Percentiles rank a stretch among this genome's conserved stretches.
phyloP scores from a whole-genome alignment of 768 basidiomycete genomes.

The Hemileccinum impolitum region DNA sequence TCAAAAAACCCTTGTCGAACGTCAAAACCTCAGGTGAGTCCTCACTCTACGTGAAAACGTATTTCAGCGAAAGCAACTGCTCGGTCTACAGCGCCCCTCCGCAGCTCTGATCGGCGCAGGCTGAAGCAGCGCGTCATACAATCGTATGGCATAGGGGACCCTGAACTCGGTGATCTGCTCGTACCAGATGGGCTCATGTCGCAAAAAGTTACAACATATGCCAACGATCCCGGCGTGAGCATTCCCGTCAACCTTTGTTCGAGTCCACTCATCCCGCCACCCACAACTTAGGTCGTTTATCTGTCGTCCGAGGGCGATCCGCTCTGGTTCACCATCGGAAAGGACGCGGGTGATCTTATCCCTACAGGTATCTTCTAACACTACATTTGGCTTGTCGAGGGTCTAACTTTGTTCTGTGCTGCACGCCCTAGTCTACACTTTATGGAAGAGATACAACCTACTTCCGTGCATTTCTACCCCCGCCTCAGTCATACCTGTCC shows the following conservation, averaged over 20 bases:
- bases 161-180: constrained; percentile 63
- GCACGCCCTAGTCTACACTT: constrained; percentile 54
- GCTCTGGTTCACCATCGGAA: constrained; percentile 75
- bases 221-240: constrained; percentile 60
- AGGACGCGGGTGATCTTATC: constrained; percentile 61
- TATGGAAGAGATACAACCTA: constrained; percentile 71
- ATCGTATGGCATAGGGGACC: constrained; percentile 39
- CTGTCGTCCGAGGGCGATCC: constrained; percentile 65
- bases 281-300: constrained; percentile 52
- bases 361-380: constrained; percentile 50
- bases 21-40: constrained; percentile 59
- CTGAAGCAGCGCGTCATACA: constrained; percentile 57
- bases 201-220: constrained; percentile 64
- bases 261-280: not conserved
- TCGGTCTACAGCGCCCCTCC: constrained; percentile 49
- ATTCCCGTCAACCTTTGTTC: not conserved
- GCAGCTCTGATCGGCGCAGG: constrained; percentile 71
- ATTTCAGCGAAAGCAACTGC: not conserved
- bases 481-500: constrained; percentile 61
- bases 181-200: constrained; percentile 73
- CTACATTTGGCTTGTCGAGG: no score
- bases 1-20: constrained; percentile 71
- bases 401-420: not conserved
- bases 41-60: not conserved
- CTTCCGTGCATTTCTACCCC: constrained; percentile 74